phyloP scores from a whole-genome alignment of 179 eudicot species.

The Actinidia arguta region DNA sequence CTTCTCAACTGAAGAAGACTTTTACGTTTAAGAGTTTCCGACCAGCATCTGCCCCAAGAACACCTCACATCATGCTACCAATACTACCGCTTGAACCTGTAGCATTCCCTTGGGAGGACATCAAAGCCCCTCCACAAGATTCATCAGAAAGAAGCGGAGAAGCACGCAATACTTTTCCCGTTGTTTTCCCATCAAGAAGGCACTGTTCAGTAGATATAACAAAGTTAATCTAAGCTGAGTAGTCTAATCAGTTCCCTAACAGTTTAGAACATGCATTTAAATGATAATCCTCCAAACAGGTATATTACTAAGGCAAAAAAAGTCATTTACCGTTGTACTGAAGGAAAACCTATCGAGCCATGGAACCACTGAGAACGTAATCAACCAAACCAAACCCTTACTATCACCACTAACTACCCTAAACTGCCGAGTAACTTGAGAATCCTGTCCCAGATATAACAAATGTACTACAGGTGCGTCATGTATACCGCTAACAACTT shows the following conservation, averaged over 20 bases:
- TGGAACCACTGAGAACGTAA: constrained; percentile 63
- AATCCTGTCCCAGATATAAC: constrained; percentile 83
- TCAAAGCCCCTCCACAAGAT: constrained; percentile 47
- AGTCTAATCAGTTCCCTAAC: background rate
- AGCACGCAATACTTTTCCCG: constrained; percentile 84
- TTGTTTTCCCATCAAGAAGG: constrained; percentile 83
- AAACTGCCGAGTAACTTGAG: constrained; percentile 70
- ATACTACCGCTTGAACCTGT: constrained; percentile 57
- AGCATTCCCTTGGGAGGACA: constrained; percentile 52
- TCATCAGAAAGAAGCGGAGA: constrained; percentile 81
- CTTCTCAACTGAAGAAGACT: constrained; percentile 80
- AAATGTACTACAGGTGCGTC: constrained; percentile 83
- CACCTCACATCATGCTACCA: constrained; percentile 86
- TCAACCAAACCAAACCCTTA: constrained; percentile 79
- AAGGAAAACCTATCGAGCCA: constrained; percentile 65
- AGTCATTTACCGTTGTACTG: constrained; percentile 54
- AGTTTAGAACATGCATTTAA: background rate
- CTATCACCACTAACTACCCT: constrained; percentile 90
- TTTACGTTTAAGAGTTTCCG: constrained; percentile 66
- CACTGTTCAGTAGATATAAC: constrained; percentile 49
- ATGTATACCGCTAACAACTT: constrained; percentile 74
- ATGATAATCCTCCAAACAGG: background rate
- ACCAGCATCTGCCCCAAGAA: constrained; percentile 68
- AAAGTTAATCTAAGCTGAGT: background rate
- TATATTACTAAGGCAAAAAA: background rate